These are phyloP conservation scores for Diutina siamensis DNA, from an alignment of 1,139 yeast genomes.

Conservation along the genomic window DNA sequence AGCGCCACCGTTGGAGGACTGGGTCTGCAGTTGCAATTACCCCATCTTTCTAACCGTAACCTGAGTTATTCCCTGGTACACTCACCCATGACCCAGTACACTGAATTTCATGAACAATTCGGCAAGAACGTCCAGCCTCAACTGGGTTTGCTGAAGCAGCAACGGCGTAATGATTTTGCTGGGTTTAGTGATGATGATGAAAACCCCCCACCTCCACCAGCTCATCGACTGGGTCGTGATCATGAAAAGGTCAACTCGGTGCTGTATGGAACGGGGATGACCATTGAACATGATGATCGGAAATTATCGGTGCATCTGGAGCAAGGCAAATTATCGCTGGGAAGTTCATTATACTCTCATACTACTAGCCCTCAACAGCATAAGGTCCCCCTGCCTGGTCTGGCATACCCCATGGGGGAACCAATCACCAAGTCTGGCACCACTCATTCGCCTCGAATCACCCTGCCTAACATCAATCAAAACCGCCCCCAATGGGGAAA, in stretches of 20 bases:
- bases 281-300: not conserved
- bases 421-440: slow-evolving; percentile 6
- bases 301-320: slow-evolving; percentile 1
- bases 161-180: slow-evolving; percentile 6
- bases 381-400: not conserved
- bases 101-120: slow-evolving; percentile 40
- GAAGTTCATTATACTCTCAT: not conserved
- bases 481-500: slow-evolving; percentile 12
- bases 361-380: slow-evolving; percentile 4
- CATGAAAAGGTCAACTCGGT: slow-evolving; percentile 11
- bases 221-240: slow-evolving; percentile 11
- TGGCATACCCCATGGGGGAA: not conserved
- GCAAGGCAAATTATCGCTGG: not conserved
- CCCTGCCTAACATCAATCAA: slow-evolving; percentile 26
- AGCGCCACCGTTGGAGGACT: no score
- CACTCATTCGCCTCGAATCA: slow-evolving; percentile 20
- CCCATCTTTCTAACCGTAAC: slow-evolving; percentile 16
- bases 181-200: slow-evolving; percentile 12
- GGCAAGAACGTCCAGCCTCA: slow-evolving; percentile 14
- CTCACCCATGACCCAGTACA: slow-evolving; percentile 42
- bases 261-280: slow-evolving; percentile 1
- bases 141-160: slow-evolving; percentile 5
- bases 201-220: slow-evolving; percentile 18
- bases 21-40: slow-evolving; percentile 6
- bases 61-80: slow-evolving; percentile 32